These are phyloP conservation scores for Syncephalis fuscata DNA, from an alignment of 371 early-diverging fungal genomes.

Conservation along the genomic window DNA sequence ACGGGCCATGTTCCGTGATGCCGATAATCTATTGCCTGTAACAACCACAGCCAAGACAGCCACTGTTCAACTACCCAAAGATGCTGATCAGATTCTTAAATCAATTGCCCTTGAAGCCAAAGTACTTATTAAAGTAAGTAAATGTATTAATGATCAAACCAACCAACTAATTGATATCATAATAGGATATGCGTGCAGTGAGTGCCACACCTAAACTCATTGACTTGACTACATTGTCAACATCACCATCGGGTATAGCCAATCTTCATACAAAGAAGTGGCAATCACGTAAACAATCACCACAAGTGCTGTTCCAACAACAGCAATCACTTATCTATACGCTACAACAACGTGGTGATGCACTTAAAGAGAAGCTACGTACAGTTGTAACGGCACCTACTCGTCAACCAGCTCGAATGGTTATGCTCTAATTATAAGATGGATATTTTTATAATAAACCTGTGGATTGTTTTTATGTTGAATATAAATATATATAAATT, in stretches of 20 bases:
- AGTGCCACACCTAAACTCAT: constrained; percentile 35
- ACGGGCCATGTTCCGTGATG: constrained; percentile 18
- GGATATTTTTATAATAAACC: no score
- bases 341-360: constrained; percentile 31
- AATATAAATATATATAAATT: no score
- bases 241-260: not conserved
- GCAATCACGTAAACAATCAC: constrained; percentile 32
- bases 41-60: constrained; percentile 2
- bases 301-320: constrained; percentile 52
- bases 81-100: constrained; percentile 10
- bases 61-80: constrained; percentile 2
- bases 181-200: constrained; percentile 22
- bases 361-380: no score
- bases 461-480: no score
- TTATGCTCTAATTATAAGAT: no score
- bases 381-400: no score
- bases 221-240: constrained; percentile 13
- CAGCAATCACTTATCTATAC: constrained; percentile 51
- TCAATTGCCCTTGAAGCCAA: constrained; percentile 16
- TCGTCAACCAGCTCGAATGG: no score
- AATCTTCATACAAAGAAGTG: constrained; percentile 18
- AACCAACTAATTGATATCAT: not conserved
- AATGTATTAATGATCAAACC: not conserved
- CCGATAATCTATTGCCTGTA: constrained; percentile 12
- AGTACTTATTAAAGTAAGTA: constrained; percentile 14